phyloP scores from a whole-genome alignment of 345 rosid genomes.

The Citropsis articulata region DNA sequence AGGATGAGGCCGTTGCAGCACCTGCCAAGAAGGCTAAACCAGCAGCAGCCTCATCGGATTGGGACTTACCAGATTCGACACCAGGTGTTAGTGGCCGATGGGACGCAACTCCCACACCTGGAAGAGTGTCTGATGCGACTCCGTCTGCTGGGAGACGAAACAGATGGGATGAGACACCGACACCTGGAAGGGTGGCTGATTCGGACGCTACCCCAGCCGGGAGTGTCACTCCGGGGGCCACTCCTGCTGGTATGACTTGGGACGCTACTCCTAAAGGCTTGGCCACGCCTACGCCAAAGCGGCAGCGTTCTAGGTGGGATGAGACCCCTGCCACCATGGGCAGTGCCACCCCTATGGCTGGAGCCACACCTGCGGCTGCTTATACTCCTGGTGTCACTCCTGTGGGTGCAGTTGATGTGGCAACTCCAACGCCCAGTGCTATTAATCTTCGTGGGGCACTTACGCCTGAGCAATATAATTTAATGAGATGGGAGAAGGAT shows the following conservation, averaged over 20 bases:
- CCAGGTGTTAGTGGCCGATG: constrained; percentile 76
- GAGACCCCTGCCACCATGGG: constrained; percentile 99
- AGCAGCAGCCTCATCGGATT: constrained; percentile 50
- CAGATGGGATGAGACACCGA: constrained; percentile 98
- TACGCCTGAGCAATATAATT: constrained; percentile 88
- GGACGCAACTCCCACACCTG: constrained; percentile 93
- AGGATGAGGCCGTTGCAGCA: constrained; percentile 54
- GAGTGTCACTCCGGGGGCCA: constrained; percentile 86
- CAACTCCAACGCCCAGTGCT: constrained; percentile 85
- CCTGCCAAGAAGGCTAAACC: constrained; percentile 62
- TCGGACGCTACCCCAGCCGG: constrained; percentile 90
- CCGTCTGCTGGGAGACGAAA: constrained; percentile 76
- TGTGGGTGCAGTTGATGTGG: constrained; percentile 76
- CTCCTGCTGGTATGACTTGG: constrained; percentile 95
- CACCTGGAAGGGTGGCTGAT: constrained; percentile 86
- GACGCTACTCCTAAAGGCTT: constrained; percentile 89
- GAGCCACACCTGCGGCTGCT: constrained; percentile 79
- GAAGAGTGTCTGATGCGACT: constrained; percentile 75
- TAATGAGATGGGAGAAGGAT: constrained; percentile 98
- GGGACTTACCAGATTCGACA: constrained; percentile 89
- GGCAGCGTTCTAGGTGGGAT: constrained; percentile 97
- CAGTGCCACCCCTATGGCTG: constrained; percentile 90
- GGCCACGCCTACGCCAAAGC: constrained; percentile 86
- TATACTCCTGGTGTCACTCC: constrained; percentile 95
- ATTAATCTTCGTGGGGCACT: constrained; percentile 66